These are phyloP conservation scores for Sonneratia caseolaris DNA, from an alignment of 345 rosid genomes.

Conservation along the genomic window DNA sequence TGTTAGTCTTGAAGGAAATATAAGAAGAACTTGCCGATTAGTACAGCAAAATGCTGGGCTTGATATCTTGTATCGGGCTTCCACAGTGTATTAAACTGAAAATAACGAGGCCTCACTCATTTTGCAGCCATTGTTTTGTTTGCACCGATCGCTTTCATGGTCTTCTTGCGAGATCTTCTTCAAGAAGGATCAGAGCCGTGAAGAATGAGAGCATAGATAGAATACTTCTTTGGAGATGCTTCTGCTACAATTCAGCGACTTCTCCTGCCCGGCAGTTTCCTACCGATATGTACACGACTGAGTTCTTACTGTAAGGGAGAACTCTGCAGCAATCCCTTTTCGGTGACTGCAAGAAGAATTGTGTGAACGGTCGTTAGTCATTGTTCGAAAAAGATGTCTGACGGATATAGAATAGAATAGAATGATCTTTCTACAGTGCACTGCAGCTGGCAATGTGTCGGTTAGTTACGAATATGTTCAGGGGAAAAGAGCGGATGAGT, in stretches of 20 bases:
- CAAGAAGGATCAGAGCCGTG: too few species aligned
- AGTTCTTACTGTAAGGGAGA: slow-evolving; percentile 39
- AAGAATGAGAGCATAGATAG: slow-evolving; percentile 6
- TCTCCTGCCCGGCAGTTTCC: slow-evolving; percentile 58
- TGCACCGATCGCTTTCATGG: not conserved
- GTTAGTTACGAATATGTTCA: too few species aligned
- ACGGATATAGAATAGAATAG: too few species aligned
- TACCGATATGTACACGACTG: slow-evolving; percentile 55
- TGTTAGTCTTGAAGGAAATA: not conserved
- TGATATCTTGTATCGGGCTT: not conserved
- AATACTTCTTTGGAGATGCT: not conserved
- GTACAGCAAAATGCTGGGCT: not conserved
- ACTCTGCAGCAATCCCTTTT: slow-evolving; percentile 62
- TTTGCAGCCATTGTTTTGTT: not conserved
- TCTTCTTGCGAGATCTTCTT: not conserved
- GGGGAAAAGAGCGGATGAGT: too few species aligned
- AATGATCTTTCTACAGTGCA: too few species aligned
- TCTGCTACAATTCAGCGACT: slow-evolving; percentile 35
- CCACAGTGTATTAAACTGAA: not conserved
- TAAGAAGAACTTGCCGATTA: not conserved
- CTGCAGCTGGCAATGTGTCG: too few species aligned
- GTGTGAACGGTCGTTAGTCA: not conserved
- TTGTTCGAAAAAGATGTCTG: too few species aligned
- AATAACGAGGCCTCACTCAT: too few species aligned
- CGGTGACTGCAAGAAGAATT: slow-evolving; percentile 9